Percentiles rank a stretch among this genome's conserved stretches.
These are phyloP conservation scores for Sporothrix curviconia DNA, from an alignment of 2,329 filamentous ascomycete species.

Conservation along the genomic window DNA sequence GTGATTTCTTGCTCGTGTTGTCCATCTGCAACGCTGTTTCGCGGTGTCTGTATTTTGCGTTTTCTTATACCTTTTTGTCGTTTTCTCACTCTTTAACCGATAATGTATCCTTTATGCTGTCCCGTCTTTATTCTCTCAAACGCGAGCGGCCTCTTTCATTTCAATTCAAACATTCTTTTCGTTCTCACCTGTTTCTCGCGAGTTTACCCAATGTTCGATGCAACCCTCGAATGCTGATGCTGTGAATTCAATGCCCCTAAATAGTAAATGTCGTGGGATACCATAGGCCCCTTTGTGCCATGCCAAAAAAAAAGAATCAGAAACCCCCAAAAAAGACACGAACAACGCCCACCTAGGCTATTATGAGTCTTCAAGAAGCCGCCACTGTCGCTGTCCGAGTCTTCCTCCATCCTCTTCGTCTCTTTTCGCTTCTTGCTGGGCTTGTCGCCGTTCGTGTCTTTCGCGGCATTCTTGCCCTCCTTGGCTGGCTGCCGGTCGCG, in stretches of 20 bases:
- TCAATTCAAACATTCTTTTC: neutral
- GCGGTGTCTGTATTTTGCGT: neutral
- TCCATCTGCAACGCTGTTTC: too few species aligned
- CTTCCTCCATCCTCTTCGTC: neutral
- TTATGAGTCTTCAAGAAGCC: constrained; percentile 47
- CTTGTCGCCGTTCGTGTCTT: neutral
- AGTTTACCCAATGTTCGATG: too few species aligned
- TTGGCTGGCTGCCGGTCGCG: constrained; percentile 42
- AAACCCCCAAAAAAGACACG: neutral
- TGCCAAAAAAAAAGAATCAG: neutral
- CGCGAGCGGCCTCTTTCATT: neutral
- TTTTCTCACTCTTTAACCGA: too few species aligned
- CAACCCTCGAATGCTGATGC: too few species aligned
- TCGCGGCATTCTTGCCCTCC: constrained; percentile 12
- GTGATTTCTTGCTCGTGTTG: too few species aligned
- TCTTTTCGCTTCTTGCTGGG: neutral
- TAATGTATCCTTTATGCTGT: too few species aligned
- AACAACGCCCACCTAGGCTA: neutral
- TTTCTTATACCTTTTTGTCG: constrained; percentile 7
- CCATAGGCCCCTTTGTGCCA: neutral
- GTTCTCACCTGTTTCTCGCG: too few species aligned
- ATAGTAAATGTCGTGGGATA: too few species aligned
- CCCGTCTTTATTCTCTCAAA: neutral
- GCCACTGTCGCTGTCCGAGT: constrained; percentile 32
- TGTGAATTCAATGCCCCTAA: neutral